Conservation (phyloP, 208 protist genomes). For the Kentomonas sorsogonicus region DNA sequence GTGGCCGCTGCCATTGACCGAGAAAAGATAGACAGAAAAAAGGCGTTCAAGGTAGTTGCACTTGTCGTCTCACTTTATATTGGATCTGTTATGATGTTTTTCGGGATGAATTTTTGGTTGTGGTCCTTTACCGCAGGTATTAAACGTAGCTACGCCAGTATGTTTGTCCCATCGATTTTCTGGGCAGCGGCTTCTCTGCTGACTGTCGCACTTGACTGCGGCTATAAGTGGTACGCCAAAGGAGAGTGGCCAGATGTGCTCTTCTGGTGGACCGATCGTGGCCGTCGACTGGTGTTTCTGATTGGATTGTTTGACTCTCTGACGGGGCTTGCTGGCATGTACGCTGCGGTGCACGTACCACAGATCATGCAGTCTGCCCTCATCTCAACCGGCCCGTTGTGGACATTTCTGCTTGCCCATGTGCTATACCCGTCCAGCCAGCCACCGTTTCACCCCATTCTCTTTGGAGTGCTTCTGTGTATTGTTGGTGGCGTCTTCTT, state of each 20-base stretch:
- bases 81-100: slow-evolving; percentile 39
- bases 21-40: slow-evolving; percentile 16
- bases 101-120: slow-evolving; percentile 45
- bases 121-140: slow-evolving; percentile 33
- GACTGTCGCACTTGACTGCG: background rate
- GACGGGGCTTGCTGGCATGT: slow-evolving; percentile 33
- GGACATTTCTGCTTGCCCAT: slow-evolving; percentile 29
- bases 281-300: slow-evolving; percentile 24
- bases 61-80: slow-evolving; percentile 23
- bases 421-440: slow-evolving; percentile 33
- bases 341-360: slow-evolving; percentile 26
- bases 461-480: slow-evolving; percentile 21
- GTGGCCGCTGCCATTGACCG: no score
- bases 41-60: slow-evolving; percentile 8
- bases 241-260: slow-evolving; percentile 13
- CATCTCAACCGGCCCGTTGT: slow-evolving; percentile 40
- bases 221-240: slow-evolving; percentile 6
- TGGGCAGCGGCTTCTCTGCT: slow-evolving; percentile 23
- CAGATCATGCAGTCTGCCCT: slow-evolving; percentile 34
- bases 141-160: slow-evolving; percentile 32
- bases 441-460: slow-evolving; percentile 18
- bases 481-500: slow-evolving; percentile 22
- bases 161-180: slow-evolving; percentile 24
- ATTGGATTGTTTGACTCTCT: slow-evolving; percentile 43
- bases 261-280: slow-evolving; percentile 27